Evolutionary conservation across 306 rosid species (phyloP).

Genomic region (Luffa aegyptiaca): DNA sequence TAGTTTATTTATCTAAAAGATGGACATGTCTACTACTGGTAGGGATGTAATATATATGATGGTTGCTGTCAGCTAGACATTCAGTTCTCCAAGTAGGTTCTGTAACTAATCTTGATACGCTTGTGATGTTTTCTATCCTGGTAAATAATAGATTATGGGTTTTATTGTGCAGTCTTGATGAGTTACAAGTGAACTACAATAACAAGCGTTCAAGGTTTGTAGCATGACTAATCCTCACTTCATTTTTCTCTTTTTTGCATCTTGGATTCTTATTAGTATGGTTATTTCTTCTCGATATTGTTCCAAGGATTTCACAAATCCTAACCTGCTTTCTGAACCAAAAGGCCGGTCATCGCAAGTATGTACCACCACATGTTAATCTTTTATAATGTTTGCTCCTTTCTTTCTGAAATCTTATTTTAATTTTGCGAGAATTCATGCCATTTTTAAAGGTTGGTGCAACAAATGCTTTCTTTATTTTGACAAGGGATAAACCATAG

Average conservation of each 20-base stretch:
- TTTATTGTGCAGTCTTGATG: conserved; percentile 76
- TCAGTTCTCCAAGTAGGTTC: conserved; percentile 93
- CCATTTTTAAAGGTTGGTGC: background rate
- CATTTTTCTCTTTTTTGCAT: background rate
- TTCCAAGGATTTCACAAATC: conserved; percentile 83
- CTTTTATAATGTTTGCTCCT: background rate
- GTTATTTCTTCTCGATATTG: conserved; percentile 8
- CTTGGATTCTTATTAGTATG: background rate
- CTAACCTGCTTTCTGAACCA: conserved; percentile 88
- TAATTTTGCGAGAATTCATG: background rate
- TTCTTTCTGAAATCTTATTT: background rate
- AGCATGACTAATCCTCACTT: background rate
- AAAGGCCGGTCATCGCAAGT: conserved; percentile 86
- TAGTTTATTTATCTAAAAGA: conserved; percentile 13
- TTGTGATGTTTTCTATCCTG: background rate
- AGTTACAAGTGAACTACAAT: conserved; percentile 92
- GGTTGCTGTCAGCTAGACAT: conserved; percentile 98
- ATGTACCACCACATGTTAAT: conserved; percentile 15
- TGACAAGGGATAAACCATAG: background rate
- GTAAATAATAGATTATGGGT: background rate
- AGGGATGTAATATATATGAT: conserved; percentile 98
- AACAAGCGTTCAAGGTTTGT: conserved; percentile 91
- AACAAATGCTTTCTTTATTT: too few relatives aligned
- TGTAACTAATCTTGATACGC: conserved; percentile 1
- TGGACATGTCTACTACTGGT: conserved; percentile 14